phyloP scores from a whole-genome alignment of 179 eudicot genomes.

The Gypsophila paniculata region DNA sequence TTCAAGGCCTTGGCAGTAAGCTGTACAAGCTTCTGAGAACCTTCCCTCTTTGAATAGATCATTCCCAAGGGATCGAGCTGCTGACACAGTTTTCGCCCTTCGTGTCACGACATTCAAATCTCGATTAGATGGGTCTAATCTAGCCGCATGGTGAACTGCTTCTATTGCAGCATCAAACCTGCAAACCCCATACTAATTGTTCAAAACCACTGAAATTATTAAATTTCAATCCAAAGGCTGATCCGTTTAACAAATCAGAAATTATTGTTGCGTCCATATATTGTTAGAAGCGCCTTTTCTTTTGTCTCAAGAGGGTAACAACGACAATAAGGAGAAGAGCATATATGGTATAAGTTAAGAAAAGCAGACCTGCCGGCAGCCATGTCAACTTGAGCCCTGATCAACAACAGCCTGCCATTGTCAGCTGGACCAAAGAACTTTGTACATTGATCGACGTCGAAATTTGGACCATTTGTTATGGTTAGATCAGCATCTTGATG shows the following conservation, averaged over 20 bases:
- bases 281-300: background rate
- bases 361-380: conserved; percentile 67
- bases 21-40: conserved; percentile 39
- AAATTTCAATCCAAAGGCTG: background rate
- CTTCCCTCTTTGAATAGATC: conserved; percentile 30
- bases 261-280: background rate
- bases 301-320: conserved; percentile 5
- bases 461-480: conserved; percentile 45
- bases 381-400: conserved; percentile 72
- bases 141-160: conserved; percentile 33
- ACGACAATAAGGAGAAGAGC: conserved; percentile 1
- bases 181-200: conserved; percentile 3
- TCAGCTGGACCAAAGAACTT: conserved; percentile 66
- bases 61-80: conserved; percentile 40
- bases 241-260: conserved; percentile 18
- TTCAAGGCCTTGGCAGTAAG: conserved; percentile 43
- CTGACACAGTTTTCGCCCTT: conserved; percentile 33
- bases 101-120: conserved; percentile 28
- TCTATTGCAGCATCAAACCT: conserved; percentile 44
- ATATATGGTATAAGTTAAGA: background rate
- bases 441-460: conserved; percentile 53
- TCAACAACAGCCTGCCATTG: conserved; percentile 45
- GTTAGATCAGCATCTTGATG: conserved; percentile 40
- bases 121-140: conserved; percentile 35
- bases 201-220: background rate